Evolutionary conservation across 2,329 filamentous ascomycete species (phyloP).

Genomic region (Diaporthe australafricana): DNA sequence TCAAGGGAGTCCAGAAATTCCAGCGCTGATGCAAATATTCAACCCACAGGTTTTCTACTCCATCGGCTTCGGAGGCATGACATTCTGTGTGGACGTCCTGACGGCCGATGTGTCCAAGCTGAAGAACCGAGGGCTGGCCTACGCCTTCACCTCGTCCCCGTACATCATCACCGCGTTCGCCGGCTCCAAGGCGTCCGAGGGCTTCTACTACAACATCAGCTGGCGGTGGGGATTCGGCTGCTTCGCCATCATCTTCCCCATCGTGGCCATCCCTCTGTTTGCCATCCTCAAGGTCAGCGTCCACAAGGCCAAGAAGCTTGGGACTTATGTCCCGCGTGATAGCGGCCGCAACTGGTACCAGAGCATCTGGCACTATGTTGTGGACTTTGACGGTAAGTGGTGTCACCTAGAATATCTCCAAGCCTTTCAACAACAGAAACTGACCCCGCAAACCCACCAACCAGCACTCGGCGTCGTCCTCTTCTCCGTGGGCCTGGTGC

Average conservation of each 20-base stretch:
- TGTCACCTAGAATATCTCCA: no score
- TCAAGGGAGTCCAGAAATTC: no score
- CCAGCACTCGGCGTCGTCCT: slow-evolving; percentile 66
- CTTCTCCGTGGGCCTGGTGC: slow-evolving; percentile 65
- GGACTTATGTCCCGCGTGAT: slow-evolving; percentile 51
- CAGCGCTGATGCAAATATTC: slow-evolving; percentile 40
- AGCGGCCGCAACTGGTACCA: slow-evolving; percentile 59
- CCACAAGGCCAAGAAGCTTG: slow-evolving; percentile 65
- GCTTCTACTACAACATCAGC: slow-evolving; percentile 60
- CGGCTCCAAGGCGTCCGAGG: slow-evolving; percentile 64
- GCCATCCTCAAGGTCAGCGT: slow-evolving; percentile 67
- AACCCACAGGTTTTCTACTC: slow-evolving; percentile 69
- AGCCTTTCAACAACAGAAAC: background rate
- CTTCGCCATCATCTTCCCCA: slow-evolving; percentile 69
- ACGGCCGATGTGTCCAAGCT: slow-evolving; percentile 73
- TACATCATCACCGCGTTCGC: slow-evolving; percentile 74
- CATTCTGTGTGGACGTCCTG: slow-evolving; percentile 72
- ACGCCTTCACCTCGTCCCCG: slow-evolving; percentile 71
- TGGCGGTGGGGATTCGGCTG: slow-evolving; percentile 74
- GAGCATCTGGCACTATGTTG: slow-evolving; percentile 60
- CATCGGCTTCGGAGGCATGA: slow-evolving; percentile 68
- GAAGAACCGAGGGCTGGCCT: slow-evolving; percentile 72
- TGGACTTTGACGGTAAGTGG: slow-evolving; percentile 67
- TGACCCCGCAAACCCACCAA: background rate
- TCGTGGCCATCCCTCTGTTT: slow-evolving; percentile 68